Evolutionary conservation across 169 alveolate genomes (phyloP).

Genomic region (Cryptosporidium meleagridis): DNA sequence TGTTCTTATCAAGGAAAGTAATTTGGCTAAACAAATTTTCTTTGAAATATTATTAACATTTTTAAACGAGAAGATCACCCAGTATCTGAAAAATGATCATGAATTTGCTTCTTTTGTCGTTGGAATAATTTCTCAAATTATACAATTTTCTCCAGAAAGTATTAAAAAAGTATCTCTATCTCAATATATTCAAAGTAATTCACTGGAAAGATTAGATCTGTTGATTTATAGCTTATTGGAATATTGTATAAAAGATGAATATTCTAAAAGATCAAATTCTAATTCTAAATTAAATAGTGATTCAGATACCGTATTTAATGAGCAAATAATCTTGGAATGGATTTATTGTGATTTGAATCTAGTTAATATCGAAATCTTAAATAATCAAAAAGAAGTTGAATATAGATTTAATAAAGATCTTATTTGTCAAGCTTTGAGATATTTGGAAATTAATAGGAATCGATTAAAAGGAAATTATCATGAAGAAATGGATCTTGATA

Average conservation of each 20-base stretch:
- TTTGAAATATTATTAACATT: not conserved
- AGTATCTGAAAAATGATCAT: not conserved
- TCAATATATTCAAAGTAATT: not conserved
- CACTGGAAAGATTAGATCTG: not conserved
- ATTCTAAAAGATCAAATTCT: not conserved
- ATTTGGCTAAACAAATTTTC: not conserved
- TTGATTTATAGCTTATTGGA: not conserved
- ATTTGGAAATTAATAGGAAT: not conserved
- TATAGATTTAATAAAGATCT: not conserved
- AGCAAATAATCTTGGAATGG: slow-evolving; percentile 6
- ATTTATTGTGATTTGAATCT: not conserved
- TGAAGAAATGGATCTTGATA: slow-evolving; percentile 1
- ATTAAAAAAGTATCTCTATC: not conserved
- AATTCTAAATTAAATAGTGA: not conserved
- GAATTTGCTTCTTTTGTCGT: slow-evolving; percentile 4
- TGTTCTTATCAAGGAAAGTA: not conserved
- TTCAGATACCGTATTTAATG: not conserved
- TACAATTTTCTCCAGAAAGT: not conserved
- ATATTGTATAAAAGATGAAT: not conserved
- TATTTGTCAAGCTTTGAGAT: slow-evolving; percentile 6
- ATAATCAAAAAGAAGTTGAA: not conserved
- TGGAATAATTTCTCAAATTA: not conserved
- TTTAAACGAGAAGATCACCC: not conserved
- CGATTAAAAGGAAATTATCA: not conserved
- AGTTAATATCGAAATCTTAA: not conserved